Evolutionary conservation across 331 rosid species (phyloP).

Genomic region (Quercus tomentella): DNA sequence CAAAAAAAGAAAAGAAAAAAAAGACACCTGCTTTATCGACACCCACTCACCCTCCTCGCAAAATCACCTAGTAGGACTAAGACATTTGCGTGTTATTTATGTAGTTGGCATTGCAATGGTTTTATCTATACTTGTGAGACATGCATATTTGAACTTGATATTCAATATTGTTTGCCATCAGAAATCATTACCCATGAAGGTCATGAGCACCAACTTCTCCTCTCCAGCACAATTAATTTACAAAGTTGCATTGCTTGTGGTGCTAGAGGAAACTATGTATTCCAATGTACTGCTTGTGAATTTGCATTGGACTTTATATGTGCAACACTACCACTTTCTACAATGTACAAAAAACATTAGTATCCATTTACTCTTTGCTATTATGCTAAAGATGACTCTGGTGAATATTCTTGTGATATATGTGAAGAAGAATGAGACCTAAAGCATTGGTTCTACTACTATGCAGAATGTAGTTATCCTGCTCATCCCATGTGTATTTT

Average conservation of each 20-base stretch:
- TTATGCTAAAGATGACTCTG: too few species aligned
- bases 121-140: neutral
- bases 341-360: too few species aligned
- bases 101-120: neutral
- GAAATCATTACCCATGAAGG: neutral
- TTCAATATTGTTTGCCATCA: neutral
- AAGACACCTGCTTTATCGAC: too few species aligned
- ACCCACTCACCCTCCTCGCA: neutral
- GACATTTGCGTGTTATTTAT: neutral
- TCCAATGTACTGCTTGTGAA: neutral
- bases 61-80: neutral
- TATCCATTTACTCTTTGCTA: too few species aligned
- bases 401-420: too few species aligned
- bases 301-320: neutral
- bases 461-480: too few species aligned
- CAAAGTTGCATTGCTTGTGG: neutral
- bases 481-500: neutral
- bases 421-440: too few species aligned
- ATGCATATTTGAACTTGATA: neutral
- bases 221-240: accelerated
- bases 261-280: neutral
- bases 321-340: neutral
- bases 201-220: neutral
- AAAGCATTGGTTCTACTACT: too few species aligned
- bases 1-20: too few species aligned